These are phyloP conservation scores for Blastobotrys niveus DNA, from an alignment of 1,139 yeast genomes.

Conservation along the genomic window DNA sequence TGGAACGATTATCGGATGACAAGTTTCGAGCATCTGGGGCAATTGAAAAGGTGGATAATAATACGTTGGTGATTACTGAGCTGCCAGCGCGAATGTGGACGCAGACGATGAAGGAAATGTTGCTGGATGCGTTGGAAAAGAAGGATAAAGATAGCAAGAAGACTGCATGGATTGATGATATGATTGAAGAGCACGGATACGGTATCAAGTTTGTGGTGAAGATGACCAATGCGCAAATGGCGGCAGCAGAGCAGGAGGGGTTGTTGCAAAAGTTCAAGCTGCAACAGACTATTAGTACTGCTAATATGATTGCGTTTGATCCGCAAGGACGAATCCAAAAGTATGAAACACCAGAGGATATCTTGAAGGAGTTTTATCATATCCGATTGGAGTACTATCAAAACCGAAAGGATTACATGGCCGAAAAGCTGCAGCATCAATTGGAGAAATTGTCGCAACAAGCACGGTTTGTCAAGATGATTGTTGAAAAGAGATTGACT, in stretches of 20 bases:
- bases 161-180: constrained; percentile 86
- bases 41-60: constrained; percentile 74
- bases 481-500: constrained; percentile 64
- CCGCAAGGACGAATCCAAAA: constrained; percentile 83
- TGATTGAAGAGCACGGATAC: constrained; percentile 88
- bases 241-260: constrained; percentile 65
- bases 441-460: constrained; percentile 71
- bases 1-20: constrained; percentile 55
- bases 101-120: constrained; percentile 75
- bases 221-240: constrained; percentile 75
- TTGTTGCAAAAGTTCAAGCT: constrained; percentile 79
- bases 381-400: constrained; percentile 88
- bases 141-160: constrained; percentile 28
- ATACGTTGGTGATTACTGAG: constrained; percentile 83
- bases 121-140: constrained; percentile 55
- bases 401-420: constrained; percentile 77
- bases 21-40: constrained; percentile 72
- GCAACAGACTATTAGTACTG: constrained; percentile 57
- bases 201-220: constrained; percentile 75
- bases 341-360: constrained; percentile 70
- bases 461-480: constrained; percentile 86
- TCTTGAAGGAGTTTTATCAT: constrained; percentile 74
- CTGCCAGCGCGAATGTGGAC: constrained; percentile 94
- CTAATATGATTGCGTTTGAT: constrained; percentile 96
- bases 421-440: constrained; percentile 64